Evolutionary conservation across 1,139 yeast species (phyloP).

Genomic region (Diutina neorugosa): DNA sequence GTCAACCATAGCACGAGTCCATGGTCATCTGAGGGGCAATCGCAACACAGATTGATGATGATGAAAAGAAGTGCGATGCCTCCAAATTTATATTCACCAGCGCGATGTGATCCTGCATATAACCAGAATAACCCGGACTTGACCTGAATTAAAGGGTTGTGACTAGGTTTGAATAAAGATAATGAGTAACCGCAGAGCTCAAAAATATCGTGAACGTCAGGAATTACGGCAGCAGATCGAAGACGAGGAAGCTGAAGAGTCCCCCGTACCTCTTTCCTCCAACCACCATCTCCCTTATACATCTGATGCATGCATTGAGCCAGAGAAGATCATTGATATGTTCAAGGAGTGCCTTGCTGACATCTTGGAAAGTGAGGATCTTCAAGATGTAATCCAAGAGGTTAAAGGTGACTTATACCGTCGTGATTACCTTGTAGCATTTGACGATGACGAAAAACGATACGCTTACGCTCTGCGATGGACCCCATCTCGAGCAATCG

Average conservation of each 20-base stretch:
- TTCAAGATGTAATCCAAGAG: slow-evolving; percentile 40
- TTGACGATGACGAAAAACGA: slow-evolving; percentile 49
- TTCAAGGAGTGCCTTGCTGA: slow-evolving; percentile 35
- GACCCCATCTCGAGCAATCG: slow-evolving; percentile 74
- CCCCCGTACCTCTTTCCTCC: background rate
- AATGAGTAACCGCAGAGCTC: slow-evolving; percentile 1
- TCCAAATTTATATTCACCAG: slow-evolving; percentile 5
- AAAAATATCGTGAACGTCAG: background rate
- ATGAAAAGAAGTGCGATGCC: slow-evolving; percentile 8
- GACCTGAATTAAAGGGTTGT: background rate
- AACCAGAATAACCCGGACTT: background rate
- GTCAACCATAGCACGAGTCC: background rate
- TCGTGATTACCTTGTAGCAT: slow-evolving; percentile 60
- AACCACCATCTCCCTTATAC: background rate
- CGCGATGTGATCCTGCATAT: slow-evolving; percentile 4
- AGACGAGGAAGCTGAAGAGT: background rate
- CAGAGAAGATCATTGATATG: slow-evolving; percentile 31
- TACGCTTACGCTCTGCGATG: slow-evolving; percentile 74
- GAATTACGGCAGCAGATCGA: background rate
- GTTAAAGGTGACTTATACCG: slow-evolving; percentile 63
- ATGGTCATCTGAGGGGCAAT: slow-evolving; percentile 21
- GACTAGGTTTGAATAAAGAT: no score
- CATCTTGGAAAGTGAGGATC: slow-evolving; percentile 32
- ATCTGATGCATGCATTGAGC: background rate
- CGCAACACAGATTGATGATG: slow-evolving; percentile 41